A percentile compares a stretch with the other conserved stretches of the same genome.
Evolutionary conservation across 164 flowering plant species (phyloP).

Genomic region (Echeveria elegans): DNA sequence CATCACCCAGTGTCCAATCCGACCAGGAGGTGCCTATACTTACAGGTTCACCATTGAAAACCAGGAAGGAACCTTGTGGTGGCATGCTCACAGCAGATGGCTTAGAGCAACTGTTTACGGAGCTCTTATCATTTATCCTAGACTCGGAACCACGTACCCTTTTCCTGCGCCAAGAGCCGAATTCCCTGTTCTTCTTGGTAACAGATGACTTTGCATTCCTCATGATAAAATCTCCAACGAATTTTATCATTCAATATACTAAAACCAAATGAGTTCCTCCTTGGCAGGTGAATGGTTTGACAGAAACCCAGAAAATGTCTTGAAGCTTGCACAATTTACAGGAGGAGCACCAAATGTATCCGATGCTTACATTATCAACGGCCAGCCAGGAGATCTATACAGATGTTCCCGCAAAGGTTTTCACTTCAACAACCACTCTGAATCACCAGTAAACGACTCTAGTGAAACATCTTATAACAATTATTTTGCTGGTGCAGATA

Average conservation of each 20-base stretch:
- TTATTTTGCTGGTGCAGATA: slow-evolving; percentile 26
- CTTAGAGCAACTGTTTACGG: slow-evolving; percentile 90
- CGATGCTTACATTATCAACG: slow-evolving; percentile 60
- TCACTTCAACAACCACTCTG: not conserved
- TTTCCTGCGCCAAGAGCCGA: slow-evolving; percentile 58
- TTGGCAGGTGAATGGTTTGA: slow-evolving; percentile 77
- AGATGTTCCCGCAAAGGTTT: slow-evolving; percentile 50
- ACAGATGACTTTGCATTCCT: not conserved
- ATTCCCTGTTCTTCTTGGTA: slow-evolving; percentile 71
- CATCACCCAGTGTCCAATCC: slow-evolving; percentile 87
- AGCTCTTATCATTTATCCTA: slow-evolving; percentile 70
- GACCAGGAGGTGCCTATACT: slow-evolving; percentile 73
- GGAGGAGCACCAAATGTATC: slow-evolving; percentile 60
- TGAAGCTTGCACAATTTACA: slow-evolving; percentile 30
- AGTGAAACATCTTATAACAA: not conserved
- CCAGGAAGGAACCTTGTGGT: slow-evolving; percentile 95
- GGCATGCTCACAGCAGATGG: slow-evolving; percentile 96
- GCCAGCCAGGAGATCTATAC: slow-evolving; percentile 62
- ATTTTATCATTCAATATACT: not conserved
- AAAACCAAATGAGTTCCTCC: no score
- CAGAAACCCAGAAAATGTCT: slow-evolving; percentile 36
- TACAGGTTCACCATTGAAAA: slow-evolving; percentile 70
- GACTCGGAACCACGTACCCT: slow-evolving; percentile 48
- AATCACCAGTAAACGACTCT: not conserved
- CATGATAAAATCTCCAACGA: not conserved